Evolutionary conservation across 2,329 filamentous ascomycete genomes (phyloP), one percentile per base, ranked within the genome.

Genomic region (Periconia digitata): DNA sequence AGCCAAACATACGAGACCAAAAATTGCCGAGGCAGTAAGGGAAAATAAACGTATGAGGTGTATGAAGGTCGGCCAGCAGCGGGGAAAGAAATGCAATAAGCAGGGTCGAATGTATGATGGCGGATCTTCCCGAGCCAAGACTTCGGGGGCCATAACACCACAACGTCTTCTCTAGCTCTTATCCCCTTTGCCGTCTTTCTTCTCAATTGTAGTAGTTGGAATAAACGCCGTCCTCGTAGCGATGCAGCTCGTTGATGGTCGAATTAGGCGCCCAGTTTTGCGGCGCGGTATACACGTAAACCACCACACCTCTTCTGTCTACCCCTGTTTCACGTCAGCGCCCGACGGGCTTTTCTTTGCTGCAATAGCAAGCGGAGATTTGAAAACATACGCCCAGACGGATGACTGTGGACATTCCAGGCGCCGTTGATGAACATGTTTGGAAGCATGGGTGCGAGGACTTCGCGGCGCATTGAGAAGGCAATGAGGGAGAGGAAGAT

Each of bases 401-500:
- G 4, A 32, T 32, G 40, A 1, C 7, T 18, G 43, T 63, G 60
- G 2, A 37, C 15, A 2, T 15, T 18, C 65, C 66, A 70, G 10
- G 1, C 15, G 2, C 59, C 57, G 6, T 43, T 17, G 0, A 1
- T 18, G 27, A 69, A 63, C 41, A 64, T 56, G 3, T 7, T 15
- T 0, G 58, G 60, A 0, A 71, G 29, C 2, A 43, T 39, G 5
- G 15, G 23, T 6, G 3, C 37, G 6, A 71, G 44, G 1, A 42
- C 18, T 1, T 48, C 18, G 3, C 21, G 36, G 2, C 22, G 12
- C 17, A 60, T 60, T 0, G 68, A 61, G 15, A 70, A 56, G 0
- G 65, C 65, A 1, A 67, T 35, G 1, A 72, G 47, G 1, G 58
- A 65, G 1, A 71, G 51, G 35, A 72, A 61, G 7, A 72, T 63